A percentile compares a stretch with the other conserved stretches of the same genome.
phyloP scores from a whole-genome alignment of 805 yeast species.

The Lachancea quebecensis region DNA sequence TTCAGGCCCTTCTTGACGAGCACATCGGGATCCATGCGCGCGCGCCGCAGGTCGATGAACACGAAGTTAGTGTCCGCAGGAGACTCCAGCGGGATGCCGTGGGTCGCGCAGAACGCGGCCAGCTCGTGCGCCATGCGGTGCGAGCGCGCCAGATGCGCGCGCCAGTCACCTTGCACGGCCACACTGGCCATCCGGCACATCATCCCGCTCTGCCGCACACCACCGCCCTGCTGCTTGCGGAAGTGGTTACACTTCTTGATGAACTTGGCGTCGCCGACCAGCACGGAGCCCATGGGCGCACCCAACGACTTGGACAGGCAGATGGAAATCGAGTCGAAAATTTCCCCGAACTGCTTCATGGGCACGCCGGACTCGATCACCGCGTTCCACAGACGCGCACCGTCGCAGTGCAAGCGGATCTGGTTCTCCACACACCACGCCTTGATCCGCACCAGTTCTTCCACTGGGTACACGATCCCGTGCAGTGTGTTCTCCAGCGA shows the following conservation, averaged over 20 bases:
- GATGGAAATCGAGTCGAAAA: conserved; percentile 83
- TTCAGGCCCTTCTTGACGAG: conserved; percentile 50
- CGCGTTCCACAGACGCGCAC: conserved; percentile 96
- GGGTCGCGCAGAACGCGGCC: conserved; percentile 44
- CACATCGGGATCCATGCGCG: conserved; percentile 49
- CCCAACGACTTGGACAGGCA: conserved; percentile 88
- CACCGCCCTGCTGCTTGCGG: conserved; percentile 90
- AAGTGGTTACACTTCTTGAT: conserved; percentile 74
- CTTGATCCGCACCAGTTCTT: conserved; percentile 65
- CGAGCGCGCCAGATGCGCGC: conserved; percentile 40
- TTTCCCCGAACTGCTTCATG: conserved; percentile 59
- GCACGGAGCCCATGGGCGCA: conserved; percentile 86
- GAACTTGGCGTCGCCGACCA: conserved; percentile 58
- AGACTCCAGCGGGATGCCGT: conserved; percentile 54
- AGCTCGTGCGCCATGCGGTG: conserved; percentile 46
- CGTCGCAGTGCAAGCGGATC: conserved; percentile 75
- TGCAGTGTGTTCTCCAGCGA: conserved; percentile 85
- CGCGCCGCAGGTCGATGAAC: conserved; percentile 52
- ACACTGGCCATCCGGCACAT: conserved; percentile 72
- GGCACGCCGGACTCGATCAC: conserved; percentile 57
- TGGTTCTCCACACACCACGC: conserved; percentile 57
- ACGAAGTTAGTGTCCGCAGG: conserved; percentile 85
- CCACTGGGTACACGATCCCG: conserved; percentile 74
- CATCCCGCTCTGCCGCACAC: conserved; percentile 83
- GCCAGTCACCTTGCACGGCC: conserved; percentile 69